phyloP scores from a whole-genome alignment of 1,284 basidiomycete genomes.

The Dichomitus squalens region DNA sequence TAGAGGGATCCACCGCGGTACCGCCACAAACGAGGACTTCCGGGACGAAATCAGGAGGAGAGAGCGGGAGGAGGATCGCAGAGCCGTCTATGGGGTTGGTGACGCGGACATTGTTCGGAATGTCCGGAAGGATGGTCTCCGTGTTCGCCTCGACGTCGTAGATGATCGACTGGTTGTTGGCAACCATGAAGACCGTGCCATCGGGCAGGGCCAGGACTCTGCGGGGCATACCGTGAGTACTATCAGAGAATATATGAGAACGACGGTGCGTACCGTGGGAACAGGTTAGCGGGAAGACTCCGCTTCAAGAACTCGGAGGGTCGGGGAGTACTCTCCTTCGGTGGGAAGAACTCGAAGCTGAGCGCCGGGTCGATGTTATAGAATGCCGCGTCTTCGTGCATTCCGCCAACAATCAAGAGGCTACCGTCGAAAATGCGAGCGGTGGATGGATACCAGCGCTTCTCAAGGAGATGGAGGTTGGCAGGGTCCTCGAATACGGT shows the following conservation, averaged over 20 bases:
- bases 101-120: constrained; percentile 49
- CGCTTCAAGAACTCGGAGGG: constrained; percentile 46
- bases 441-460: constrained; percentile 47
- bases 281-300: constrained; percentile 23
- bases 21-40: constrained; percentile 55
- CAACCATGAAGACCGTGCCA: constrained; percentile 47
- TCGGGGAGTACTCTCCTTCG: constrained; percentile 47
- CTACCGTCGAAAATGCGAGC: constrained; percentile 43
- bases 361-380: constrained; percentile 47
- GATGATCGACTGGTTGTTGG: constrained; percentile 41
- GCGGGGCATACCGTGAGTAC: not conserved
- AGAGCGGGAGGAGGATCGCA: constrained; percentile 48
- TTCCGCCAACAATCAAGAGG: constrained; percentile 45
- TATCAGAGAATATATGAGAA: not conserved
- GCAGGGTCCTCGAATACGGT: constrained; percentile 40
- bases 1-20: constrained; percentile 27
- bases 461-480: constrained; percentile 34
- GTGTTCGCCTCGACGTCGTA: constrained; percentile 32
- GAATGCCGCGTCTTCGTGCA: constrained; percentile 36
- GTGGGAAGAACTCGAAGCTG: constrained; percentile 56
- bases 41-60: constrained; percentile 44
- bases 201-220: constrained; percentile 26
- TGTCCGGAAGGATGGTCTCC: constrained; percentile 42
- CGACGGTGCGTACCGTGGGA: constrained; percentile 22
- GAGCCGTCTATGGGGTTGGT: constrained; percentile 47